A percentile compares a stretch with the other conserved stretches of the same genome.
Conservation (phyloP, 1,139 yeast species). For the Nakaseomyces bracarensis region DNA sequence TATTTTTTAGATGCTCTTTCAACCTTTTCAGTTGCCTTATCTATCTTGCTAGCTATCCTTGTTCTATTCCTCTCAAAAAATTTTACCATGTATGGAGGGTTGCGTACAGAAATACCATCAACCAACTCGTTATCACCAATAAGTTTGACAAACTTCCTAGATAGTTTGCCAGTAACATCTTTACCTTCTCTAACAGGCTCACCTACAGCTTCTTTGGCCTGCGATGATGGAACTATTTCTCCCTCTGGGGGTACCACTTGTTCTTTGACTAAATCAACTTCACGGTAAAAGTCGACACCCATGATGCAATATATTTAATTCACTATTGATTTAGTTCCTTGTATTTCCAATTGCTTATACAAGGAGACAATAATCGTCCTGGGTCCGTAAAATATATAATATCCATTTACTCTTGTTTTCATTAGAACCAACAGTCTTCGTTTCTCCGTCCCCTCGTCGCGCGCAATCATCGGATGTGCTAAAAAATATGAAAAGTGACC, state of each 20-base stretch:
- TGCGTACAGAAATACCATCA: slow-evolving; percentile 27
- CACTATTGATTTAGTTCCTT: neutral
- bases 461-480: no score
- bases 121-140: slow-evolving; percentile 22
- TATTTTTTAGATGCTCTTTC: slow-evolving; percentile 43
- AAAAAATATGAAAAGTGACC: no score
- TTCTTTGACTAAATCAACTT: slow-evolving; percentile 23
- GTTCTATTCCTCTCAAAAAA: slow-evolving; percentile 21
- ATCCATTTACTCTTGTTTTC: no score
- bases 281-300: slow-evolving; percentile 24
- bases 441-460: no score
- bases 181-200: slow-evolving; percentile 10
- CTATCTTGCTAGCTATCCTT: slow-evolving; percentile 34
- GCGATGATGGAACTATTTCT: slow-evolving; percentile 17
- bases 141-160: slow-evolving; percentile 11
- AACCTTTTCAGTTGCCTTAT: slow-evolving; percentile 33
- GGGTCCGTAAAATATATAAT: no score
- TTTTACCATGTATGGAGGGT: slow-evolving; percentile 19
- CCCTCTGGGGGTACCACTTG: slow-evolving; percentile 21
- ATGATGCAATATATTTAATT: slow-evolving; percentile 2
- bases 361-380: no score
- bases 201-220: slow-evolving; percentile 18
- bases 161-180: slow-evolving; percentile 7
- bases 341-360: no score
- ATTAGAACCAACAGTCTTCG: no score